Percentiles rank a stretch among this genome's conserved stretches.
phyloP scores from a whole-genome alignment of 345 rosid genomes.

The rapeseed (Brassica napus) region DNA sequence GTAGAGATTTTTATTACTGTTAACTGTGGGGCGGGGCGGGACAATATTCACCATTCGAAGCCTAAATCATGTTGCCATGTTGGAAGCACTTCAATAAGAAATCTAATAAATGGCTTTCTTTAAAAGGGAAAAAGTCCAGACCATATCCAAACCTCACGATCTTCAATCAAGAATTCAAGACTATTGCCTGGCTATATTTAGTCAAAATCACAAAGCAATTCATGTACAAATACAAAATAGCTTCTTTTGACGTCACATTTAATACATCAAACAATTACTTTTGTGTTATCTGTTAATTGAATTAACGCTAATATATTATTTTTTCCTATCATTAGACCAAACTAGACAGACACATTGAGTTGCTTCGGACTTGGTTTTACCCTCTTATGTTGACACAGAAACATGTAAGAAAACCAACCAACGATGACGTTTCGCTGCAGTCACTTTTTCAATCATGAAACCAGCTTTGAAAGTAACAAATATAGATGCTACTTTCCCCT shows the following conservation, averaged over 20 bases:
- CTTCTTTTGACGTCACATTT: slow-evolving; percentile 19
- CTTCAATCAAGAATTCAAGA: slow-evolving; percentile 20
- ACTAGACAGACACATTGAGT: slow-evolving; percentile 28
- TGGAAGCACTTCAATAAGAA: not conserved
- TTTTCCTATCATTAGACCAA: slow-evolving; percentile 20
- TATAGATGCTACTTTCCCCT: slow-evolving; percentile 25
- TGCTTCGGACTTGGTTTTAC: slow-evolving; percentile 40
- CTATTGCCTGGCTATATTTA: slow-evolving; percentile 21
- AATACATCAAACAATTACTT: slow-evolving; percentile 1
- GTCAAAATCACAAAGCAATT: slow-evolving; percentile 13
- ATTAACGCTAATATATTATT: not conserved
- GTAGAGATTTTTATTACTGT: too few species aligned
- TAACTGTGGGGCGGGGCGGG: too few species aligned
- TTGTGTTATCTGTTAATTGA: slow-evolving; percentile 11
- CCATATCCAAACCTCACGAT: not conserved
- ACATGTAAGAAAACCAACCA: slow-evolving; percentile 32
- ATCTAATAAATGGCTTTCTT: slow-evolving; percentile 26
- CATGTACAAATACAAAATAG: not conserved
- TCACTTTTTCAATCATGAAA: slow-evolving; percentile 24
- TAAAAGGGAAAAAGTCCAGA: slow-evolving; percentile 2
- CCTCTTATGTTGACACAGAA: slow-evolving; percentile 39
- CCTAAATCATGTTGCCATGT: not conserved
- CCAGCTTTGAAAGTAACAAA: slow-evolving; percentile 17
- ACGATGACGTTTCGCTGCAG: slow-evolving; percentile 37
- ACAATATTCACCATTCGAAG: too few species aligned